phyloP scores from a whole-genome alignment of 169 alveolate species.

The Plasmodium malariae region DNA sequence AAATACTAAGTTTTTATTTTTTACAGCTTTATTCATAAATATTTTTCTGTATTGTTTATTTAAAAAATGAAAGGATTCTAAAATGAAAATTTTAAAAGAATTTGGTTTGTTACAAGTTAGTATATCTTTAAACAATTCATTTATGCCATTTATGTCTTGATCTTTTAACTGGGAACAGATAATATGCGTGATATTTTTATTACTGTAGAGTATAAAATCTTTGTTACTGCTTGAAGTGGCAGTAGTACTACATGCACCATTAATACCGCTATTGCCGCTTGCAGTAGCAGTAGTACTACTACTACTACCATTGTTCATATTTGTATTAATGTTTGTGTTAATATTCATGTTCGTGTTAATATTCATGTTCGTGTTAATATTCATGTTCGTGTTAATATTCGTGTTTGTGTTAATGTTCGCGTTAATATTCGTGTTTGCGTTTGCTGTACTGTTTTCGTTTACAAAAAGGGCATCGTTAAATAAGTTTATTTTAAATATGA shows the following conservation, averaged over 20 bases:
- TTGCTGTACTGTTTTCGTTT: slow-evolving; percentile 20
- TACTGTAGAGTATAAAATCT: slow-evolving; percentile 32
- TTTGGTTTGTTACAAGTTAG: background rate
- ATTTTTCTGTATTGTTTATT: slow-evolving; percentile 42
- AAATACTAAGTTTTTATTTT: slow-evolving; percentile 43
- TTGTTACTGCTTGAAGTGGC: background rate
- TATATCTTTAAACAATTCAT: slow-evolving; percentile 30
- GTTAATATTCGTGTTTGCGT: background rate
- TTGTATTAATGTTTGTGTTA: background rate
- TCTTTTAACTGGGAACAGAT: slow-evolving; percentile 47
- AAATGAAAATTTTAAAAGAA: slow-evolving; percentile 31
- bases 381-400: background rate
- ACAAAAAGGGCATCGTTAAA: slow-evolving; percentile 27
- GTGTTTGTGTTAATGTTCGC: background rate
- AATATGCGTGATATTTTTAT: slow-evolving; percentile 53
- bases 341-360: background rate
- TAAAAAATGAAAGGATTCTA: slow-evolving; percentile 51
- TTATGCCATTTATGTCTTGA: slow-evolving; percentile 6
- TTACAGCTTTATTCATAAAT: slow-evolving; percentile 18
- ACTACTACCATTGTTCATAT: background rate
- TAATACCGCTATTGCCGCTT: background rate
- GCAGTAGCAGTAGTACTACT: background rate
- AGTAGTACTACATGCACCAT: background rate
- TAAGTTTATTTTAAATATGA: slow-evolving; percentile 29
- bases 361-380: background rate